Percentiles rank a stretch among this genome's conserved stretches.
Conservation (phyloP, 2,329 filamentous ascomycete genomes). For the Beauveria australis region DNA sequence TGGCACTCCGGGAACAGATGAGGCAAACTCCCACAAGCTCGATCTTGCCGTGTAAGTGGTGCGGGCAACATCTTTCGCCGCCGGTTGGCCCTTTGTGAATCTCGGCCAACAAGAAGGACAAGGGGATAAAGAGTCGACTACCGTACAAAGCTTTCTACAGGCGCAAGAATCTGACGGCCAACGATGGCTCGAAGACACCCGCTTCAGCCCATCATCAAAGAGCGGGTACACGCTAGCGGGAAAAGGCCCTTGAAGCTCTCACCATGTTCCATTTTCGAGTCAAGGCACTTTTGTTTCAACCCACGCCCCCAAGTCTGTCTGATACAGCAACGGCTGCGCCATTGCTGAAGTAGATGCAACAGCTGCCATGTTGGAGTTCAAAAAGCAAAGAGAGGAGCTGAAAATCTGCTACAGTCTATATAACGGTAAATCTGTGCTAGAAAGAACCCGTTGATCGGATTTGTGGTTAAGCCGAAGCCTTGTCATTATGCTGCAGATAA, state of each 20-base stretch:
- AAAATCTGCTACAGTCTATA: neutral
- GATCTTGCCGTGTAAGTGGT: neutral
- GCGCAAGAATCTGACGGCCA: neutral
- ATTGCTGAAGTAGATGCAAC: no score
- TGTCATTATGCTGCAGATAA: neutral
- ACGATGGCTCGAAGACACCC: neutral
- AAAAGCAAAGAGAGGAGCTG: no score
- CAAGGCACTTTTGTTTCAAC: no score
- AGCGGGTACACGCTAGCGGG: constrained; percentile 6
- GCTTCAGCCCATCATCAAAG: neutral
- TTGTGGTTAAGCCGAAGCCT: neutral
- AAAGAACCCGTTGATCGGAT: neutral
- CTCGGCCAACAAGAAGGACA: neutral
- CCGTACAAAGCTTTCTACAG: neutral
- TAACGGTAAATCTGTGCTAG: neutral
- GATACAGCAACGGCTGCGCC: no score
- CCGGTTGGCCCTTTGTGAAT: neutral
- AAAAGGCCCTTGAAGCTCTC: constrained; percentile 7
- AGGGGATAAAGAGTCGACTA: neutral
- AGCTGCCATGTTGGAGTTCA: no score
- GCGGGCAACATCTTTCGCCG: neutral
- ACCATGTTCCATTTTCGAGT: neutral
- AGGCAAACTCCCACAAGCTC: neutral
- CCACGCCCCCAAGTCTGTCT: no score
- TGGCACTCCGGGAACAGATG: no score